Conservation (phyloP, 108 stramenopile species). For the Conticribra weissflogii region DNA sequence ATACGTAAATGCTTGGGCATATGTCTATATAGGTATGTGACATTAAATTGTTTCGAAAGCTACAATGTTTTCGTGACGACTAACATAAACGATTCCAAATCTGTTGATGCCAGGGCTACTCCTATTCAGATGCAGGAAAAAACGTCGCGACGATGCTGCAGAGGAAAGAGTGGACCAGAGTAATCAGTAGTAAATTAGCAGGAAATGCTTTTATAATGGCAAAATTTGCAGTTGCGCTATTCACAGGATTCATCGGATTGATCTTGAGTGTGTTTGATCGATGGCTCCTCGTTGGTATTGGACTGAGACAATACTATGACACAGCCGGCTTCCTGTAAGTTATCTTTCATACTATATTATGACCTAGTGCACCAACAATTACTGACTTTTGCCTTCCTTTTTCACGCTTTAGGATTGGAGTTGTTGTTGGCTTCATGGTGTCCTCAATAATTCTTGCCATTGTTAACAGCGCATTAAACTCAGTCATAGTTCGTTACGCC, state of each 20-base stretch:
- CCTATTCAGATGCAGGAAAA: slow-evolving; percentile 60
- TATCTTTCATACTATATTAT: background rate
- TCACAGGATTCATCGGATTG: slow-evolving; percentile 56
- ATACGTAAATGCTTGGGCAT: slow-evolving; percentile 5
- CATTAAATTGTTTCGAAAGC: background rate
- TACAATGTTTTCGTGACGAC: background rate
- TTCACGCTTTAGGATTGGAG: slow-evolving; percentile 29
- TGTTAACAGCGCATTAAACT: slow-evolving; percentile 67
- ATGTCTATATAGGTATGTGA: slow-evolving; percentile 57
- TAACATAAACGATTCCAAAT: background rate
- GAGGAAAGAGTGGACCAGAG: slow-evolving; percentile 61
- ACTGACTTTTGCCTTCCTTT: background rate
- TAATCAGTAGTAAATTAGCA: slow-evolving; percentile 60
- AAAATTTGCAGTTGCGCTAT: slow-evolving; percentile 46
- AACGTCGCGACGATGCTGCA: slow-evolving; percentile 70
- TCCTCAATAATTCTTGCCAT: slow-evolving; percentile 59
- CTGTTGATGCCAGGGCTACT: slow-evolving; percentile 56
- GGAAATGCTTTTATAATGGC: slow-evolving; percentile 61
- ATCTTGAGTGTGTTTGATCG: slow-evolving; percentile 35
- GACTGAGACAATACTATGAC: slow-evolving; percentile 14
- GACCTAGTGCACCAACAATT: background rate
- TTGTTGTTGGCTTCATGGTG: slow-evolving; percentile 62
- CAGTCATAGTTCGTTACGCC: slow-evolving; percentile 83
- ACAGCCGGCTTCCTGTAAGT: slow-evolving; percentile 47
- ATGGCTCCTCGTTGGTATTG: slow-evolving; percentile 32